These are phyloP conservation scores for Mycena rebaudengoi DNA, from an alignment of 768 basidiomycete species.

Conservation along the genomic window DNA sequence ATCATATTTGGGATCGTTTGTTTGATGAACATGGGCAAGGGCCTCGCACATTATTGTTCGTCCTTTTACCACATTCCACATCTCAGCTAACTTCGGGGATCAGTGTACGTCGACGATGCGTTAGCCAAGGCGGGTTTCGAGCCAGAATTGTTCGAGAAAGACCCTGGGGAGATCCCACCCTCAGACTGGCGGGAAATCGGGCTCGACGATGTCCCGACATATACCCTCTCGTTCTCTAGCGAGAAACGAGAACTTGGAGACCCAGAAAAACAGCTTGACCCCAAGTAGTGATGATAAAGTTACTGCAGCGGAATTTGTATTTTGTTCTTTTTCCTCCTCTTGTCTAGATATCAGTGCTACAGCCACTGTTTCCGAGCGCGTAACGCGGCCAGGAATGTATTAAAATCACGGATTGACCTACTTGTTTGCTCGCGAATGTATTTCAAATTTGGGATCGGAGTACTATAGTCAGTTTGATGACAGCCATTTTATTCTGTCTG, in stretches of 20 bases:
- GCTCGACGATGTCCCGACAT: constrained; percentile 24
- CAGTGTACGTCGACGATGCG: constrained; percentile 29
- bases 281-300: neutral
- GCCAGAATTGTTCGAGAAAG: constrained; percentile 27
- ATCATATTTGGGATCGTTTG: constrained; percentile 40
- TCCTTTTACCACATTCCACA: neutral
- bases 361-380: too few relatives aligned
- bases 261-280: constrained; percentile 5
- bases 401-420: too few relatives aligned
- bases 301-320: neutral
- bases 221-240: constrained; percentile 21
- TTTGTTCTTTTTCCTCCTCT: neutral
- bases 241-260: constrained; percentile 12
- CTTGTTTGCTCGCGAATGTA: too few relatives aligned
- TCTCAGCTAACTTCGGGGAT: neutral
- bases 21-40: constrained; percentile 43
- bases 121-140: constrained; percentile 27
- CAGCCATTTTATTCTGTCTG: too few relatives aligned
- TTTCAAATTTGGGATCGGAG: too few relatives aligned
- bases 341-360: neutral
- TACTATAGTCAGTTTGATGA: too few relatives aligned
- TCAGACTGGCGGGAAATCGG: constrained; percentile 27
- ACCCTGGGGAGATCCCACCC: constrained; percentile 21
- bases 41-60: constrained; percentile 44
- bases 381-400: too few relatives aligned